These are phyloP conservation scores for Exophiala dermatitidis DNA, from an alignment of 2,329 filamentous ascomycete genomes.

Conservation along the genomic window DNA sequence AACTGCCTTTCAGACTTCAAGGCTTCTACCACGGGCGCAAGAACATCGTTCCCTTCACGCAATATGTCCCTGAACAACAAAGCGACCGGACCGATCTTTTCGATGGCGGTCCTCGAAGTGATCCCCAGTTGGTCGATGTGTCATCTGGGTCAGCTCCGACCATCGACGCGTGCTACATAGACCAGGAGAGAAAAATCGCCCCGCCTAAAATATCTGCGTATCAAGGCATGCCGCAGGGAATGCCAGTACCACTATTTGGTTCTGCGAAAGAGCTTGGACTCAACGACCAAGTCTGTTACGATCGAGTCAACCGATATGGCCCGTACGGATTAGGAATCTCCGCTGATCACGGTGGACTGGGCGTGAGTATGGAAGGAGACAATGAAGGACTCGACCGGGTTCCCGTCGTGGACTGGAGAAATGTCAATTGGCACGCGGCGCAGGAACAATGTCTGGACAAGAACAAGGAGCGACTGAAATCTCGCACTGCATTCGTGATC, in stretches of 20 bases:
- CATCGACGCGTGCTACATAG: slow-evolving; percentile 17
- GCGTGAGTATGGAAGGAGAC: slow-evolving; percentile 15
- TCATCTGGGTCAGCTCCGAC: background rate
- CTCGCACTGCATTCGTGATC: slow-evolving; percentile 23
- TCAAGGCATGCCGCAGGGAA: slow-evolving; percentile 23
- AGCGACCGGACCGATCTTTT: slow-evolving; percentile 6
- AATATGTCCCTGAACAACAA: slow-evolving; percentile 23
- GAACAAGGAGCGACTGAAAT: slow-evolving; percentile 49
- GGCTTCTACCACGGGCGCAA: slow-evolving; percentile 20
- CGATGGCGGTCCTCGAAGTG: slow-evolving; percentile 2
- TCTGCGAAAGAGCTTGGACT: slow-evolving; percentile 55
- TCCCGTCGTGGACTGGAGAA: slow-evolving; percentile 47
- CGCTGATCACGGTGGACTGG: slow-evolving; percentile 27
- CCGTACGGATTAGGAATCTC: slow-evolving; percentile 39
- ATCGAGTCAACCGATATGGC: slow-evolving; percentile 62
- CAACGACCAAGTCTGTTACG: slow-evolving; percentile 59
- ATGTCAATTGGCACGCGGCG: slow-evolving; percentile 62
- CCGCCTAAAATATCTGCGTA: slow-evolving; percentile 21
- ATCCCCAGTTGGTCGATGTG: slow-evolving; percentile 6
- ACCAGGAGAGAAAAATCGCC: slow-evolving; percentile 15
- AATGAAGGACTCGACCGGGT: slow-evolving; percentile 21
- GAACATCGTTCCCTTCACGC: slow-evolving; percentile 16
- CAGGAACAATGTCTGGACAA: slow-evolving; percentile 58
- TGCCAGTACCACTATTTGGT: slow-evolving; percentile 50
- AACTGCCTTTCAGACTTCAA: slow-evolving; percentile 8